These are phyloP conservation scores for Termitomyces titanicus DNA, from an alignment of 768 basidiomycete species.

Conservation along the genomic window DNA sequence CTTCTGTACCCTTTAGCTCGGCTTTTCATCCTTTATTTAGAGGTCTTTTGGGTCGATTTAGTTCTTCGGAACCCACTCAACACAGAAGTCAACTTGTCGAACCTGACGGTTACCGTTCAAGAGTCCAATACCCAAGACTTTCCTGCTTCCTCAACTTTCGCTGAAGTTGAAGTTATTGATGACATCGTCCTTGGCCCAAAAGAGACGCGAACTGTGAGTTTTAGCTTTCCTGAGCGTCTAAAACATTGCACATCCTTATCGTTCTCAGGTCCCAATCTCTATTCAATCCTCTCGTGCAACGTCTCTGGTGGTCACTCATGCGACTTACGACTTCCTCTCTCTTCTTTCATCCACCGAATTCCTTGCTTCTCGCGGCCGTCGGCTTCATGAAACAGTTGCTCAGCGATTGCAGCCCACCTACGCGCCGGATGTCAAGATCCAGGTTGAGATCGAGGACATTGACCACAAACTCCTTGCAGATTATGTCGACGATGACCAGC, in stretches of 20 bases:
- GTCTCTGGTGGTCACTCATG: slow-evolving; percentile 52
- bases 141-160: slow-evolving; percentile 31
- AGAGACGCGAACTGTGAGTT: slow-evolving; percentile 60
- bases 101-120: slow-evolving; percentile 53
- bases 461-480: slow-evolving; percentile 59
- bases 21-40: slow-evolving; percentile 32
- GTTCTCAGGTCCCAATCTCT: slow-evolving; percentile 54
- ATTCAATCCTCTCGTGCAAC: slow-evolving; percentile 51
- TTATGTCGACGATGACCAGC: slow-evolving; percentile 49
- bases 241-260: neutral
- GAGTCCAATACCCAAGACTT: slow-evolving; percentile 31
- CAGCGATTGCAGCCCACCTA: slow-evolving; percentile 72
- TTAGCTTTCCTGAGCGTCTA: slow-evolving; percentile 14
- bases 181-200: slow-evolving; percentile 60
- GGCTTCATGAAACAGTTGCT: slow-evolving; percentile 70
- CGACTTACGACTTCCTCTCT: slow-evolving; percentile 68
- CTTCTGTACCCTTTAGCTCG: neutral
- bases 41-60: slow-evolving; percentile 76
- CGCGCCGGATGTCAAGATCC: slow-evolving; percentile 60
- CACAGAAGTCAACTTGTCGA: slow-evolving; percentile 64
- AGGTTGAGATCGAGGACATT: slow-evolving; percentile 59
- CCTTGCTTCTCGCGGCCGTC: slow-evolving; percentile 64
- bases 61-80: slow-evolving; percentile 69
- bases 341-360: slow-evolving; percentile 67
- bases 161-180: slow-evolving; percentile 57